Evolutionary conservation across 2,329 filamentous ascomycete species (phyloP), one percentile per base, ranked within the genome.

Genomic region (Curvularia spicifera): DNA sequence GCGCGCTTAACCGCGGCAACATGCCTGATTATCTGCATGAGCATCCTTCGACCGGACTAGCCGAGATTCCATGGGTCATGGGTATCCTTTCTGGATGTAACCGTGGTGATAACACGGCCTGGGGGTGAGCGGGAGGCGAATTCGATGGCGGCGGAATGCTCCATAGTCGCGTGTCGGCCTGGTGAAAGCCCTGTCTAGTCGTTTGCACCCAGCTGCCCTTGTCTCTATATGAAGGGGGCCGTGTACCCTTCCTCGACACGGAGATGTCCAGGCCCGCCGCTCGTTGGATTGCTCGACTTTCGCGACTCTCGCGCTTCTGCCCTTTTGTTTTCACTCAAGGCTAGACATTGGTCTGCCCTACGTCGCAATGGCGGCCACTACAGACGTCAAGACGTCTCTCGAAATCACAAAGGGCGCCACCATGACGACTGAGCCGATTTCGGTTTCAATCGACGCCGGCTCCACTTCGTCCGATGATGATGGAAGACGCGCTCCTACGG

Each of bases 351-450:
- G 50, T 56, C 56, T 31, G 40, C 15, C 47, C 49, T 13, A 24
- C 53, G 24, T 37, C 51, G 54, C 45, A 31, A 72, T 72, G 70
- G 69, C 68, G 28, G 51, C 57, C 48, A 66, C 51, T 29, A 57
- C 59, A 52, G 64, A 70, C 46, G 64, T 68, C 57, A 71, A 70
- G 55, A 61, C 70, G n/a, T 71, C 69, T 47, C 66, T 74, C 12
- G 71, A 74, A 50, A 70, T 73, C 53, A 72, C 70, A 9, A 74
- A 72, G 55, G 70, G 71, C 15, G 71, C 66, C 18, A 66, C 68
- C 5, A 61, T 49, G 47, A 49, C 65, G 35, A 50, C 69, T 42
- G 68, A 74, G 5, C 69, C 70, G 9, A 63, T 73, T 20, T 69
- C 70, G 12, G 60, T 73, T 20, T 63, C 70, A 4, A 54, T 71